Evolutionary conservation across 306 rosid genomes (phyloP).

Genomic region (Pyrus betulifolia): DNA sequence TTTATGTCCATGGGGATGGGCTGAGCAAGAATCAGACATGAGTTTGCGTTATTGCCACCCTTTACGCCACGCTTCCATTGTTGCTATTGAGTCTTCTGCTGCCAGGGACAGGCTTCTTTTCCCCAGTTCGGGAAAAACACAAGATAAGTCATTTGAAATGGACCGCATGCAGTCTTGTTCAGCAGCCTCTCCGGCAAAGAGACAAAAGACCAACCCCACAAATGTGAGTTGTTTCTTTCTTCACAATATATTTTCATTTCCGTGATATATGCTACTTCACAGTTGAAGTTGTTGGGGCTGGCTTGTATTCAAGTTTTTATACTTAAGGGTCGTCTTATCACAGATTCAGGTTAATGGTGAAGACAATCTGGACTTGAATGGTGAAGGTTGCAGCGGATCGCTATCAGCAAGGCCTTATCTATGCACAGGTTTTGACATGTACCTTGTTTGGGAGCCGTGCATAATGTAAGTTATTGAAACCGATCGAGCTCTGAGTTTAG

Average conservation of each 20-base stretch:
- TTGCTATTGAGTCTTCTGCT: constrained; percentile 82
- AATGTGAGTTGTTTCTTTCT: constrained; percentile 36
- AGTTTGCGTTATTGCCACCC: constrained; percentile 57
- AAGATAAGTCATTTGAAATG: constrained; percentile 30
- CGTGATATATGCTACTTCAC: background rate
- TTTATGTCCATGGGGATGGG: constrained; percentile 67
- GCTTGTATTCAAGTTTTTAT: background rate
- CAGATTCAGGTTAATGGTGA: constrained; percentile 47
- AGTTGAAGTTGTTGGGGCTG: background rate
- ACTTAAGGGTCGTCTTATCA: constrained; percentile 1
- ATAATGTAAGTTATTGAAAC: constrained; percentile 52
- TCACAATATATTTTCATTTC: background rate
- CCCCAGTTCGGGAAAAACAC: constrained; percentile 27
- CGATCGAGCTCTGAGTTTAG: background rate
- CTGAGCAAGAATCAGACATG: constrained; percentile 33
- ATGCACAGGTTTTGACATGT: constrained; percentile 92
- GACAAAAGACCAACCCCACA: constrained; percentile 42
- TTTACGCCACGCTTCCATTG: constrained; percentile 74
- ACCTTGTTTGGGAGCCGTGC: constrained; percentile 95
- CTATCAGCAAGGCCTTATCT: constrained; percentile 55
- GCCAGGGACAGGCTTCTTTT: constrained; percentile 65
- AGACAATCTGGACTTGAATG: constrained; percentile 24
- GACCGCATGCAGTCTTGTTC: constrained; percentile 21
- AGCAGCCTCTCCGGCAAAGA: constrained; percentile 47
- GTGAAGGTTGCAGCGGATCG: constrained; percentile 19